A percentile compares a stretch with the other conserved stretches of the same genome.
phyloP scores from a whole-genome alignment of 495 filamentous ascomycete species.

The Xanthoparmelia taractica region DNA sequence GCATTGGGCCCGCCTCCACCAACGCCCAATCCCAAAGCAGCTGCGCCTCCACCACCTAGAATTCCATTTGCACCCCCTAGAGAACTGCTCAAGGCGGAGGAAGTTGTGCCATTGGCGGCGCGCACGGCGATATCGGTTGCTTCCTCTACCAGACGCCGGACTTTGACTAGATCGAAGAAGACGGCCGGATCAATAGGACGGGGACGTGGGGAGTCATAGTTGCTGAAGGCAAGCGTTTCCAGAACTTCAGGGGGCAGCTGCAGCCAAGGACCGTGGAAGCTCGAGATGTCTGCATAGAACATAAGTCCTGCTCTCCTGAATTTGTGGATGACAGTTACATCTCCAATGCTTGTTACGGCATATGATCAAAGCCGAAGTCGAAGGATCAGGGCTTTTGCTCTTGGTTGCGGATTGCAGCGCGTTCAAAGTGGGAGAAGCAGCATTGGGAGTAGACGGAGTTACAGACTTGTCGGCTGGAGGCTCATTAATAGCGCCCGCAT shows the following conservation, averaged over 20 bases:
- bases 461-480: conserved; percentile 14
- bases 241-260: conserved; percentile 75
- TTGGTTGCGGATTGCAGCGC: conserved; percentile 17
- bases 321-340: conserved; percentile 20
- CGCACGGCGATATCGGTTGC: conserved; percentile 69
- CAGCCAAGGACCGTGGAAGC: conserved; percentile 81
- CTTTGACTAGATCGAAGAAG: conserved; percentile 76
- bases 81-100: conserved; percentile 43
- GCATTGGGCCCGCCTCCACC: conserved; percentile 50
- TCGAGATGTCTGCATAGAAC: conserved; percentile 55
- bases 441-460: not conserved
- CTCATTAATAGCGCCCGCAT: conserved; percentile 14
- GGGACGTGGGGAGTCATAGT: conserved; percentile 66
- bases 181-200: conserved; percentile 71
- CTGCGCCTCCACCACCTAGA: conserved; percentile 45
- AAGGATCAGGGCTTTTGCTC: conserved; percentile 34
- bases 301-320: conserved; percentile 8
- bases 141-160: conserved; percentile 66
- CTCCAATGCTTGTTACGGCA: conserved; percentile 60
- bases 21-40: conserved; percentile 54
- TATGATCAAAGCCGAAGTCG: conserved; percentile 54
- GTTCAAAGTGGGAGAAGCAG: conserved; percentile 17
- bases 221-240: conserved; percentile 66
- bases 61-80: conserved; percentile 49
- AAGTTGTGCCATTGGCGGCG: conserved; percentile 61